Conservation (phyloP, 352 stramenopile species). For the Phytophthora foliorum region DNA sequence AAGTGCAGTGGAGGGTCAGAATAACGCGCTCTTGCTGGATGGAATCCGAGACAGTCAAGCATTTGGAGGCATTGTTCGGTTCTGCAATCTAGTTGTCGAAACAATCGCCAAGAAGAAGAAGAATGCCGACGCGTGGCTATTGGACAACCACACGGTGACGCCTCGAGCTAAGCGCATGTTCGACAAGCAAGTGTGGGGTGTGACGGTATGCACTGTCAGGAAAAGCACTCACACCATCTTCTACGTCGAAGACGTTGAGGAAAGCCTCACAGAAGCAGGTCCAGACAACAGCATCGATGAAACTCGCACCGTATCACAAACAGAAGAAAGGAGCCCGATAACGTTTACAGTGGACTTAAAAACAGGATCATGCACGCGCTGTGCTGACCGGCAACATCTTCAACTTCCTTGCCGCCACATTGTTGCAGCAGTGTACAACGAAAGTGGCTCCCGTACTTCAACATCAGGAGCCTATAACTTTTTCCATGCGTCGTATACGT, state of each 20-base stretch:
- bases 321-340: background rate
- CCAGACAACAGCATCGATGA: background rate
- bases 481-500: constrained; percentile 6
- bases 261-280: background rate
- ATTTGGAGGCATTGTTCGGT: background rate
- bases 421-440: background rate
- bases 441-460: background rate
- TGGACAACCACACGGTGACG: constrained; percentile 5
- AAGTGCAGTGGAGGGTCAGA: background rate
- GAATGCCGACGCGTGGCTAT: background rate
- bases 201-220: background rate
- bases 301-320: background rate
- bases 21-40: background rate
- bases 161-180: background rate
- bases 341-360: background rate
- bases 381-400: constrained; percentile 8
- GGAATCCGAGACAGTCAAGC: background rate
- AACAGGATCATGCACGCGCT: constrained; percentile 1
- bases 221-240: background rate
- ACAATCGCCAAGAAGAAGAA: background rate
- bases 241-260: background rate
- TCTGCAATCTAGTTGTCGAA: background rate
- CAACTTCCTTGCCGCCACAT: constrained; percentile 10
- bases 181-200: background rate
- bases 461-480: background rate